Percentiles rank a stretch among this genome's conserved stretches.
These are phyloP conservation scores for Didymella lethalis DNA, from an alignment of 2,329 filamentous ascomycete genomes.

Conservation along the genomic window DNA sequence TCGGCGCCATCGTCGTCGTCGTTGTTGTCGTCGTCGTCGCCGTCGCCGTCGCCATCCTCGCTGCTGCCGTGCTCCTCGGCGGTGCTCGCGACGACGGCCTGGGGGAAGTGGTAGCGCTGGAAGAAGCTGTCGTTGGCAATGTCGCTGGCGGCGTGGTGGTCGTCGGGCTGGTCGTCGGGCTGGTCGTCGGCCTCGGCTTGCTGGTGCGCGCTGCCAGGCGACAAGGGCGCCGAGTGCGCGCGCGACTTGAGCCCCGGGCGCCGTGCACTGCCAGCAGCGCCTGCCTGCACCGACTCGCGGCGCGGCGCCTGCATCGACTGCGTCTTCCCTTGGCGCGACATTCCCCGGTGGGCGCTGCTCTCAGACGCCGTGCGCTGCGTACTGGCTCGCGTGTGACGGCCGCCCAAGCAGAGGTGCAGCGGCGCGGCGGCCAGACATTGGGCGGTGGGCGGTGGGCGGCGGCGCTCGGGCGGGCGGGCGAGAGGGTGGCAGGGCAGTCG, in stretches of 20 bases:
- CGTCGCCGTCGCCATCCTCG: conserved; percentile 40
- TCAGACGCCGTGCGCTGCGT: conserved; percentile 24
- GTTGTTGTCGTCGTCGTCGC: conserved; percentile 10
- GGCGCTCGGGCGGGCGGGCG: background rate
- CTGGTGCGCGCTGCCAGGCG: conserved; percentile 18
- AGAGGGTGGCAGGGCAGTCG: background rate
- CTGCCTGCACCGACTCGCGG: conserved; percentile 17
- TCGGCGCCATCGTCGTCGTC: conserved; percentile 38
- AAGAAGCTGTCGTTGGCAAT: conserved; percentile 53
- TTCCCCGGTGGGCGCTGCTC: too few relatives aligned
- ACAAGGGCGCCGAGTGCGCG: conserved; percentile 47
- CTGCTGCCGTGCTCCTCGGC: conserved; percentile 35
- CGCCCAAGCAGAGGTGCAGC: conserved; percentile 33
- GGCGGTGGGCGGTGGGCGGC: conserved; percentile 10
- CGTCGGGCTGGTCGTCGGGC: conserved; percentile 12
- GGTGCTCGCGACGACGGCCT: conserved; percentile 28
- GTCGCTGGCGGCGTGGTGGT: conserved; percentile 35
- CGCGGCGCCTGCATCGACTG: conserved; percentile 24
- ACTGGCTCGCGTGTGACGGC: conserved; percentile 23
- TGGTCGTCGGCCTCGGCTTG: too few relatives aligned
- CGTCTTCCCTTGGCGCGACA: conserved; percentile 28
- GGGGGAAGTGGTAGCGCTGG: conserved; percentile 52
- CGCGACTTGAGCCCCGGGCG: conserved; percentile 47
- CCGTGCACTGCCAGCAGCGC: background rate
- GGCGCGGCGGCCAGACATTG: conserved; percentile 36